Evolutionary conservation across 345 rosid species (phyloP), one percentile per base, ranked within the genome.

Genomic region (Fremontodendron californicum): DNA sequence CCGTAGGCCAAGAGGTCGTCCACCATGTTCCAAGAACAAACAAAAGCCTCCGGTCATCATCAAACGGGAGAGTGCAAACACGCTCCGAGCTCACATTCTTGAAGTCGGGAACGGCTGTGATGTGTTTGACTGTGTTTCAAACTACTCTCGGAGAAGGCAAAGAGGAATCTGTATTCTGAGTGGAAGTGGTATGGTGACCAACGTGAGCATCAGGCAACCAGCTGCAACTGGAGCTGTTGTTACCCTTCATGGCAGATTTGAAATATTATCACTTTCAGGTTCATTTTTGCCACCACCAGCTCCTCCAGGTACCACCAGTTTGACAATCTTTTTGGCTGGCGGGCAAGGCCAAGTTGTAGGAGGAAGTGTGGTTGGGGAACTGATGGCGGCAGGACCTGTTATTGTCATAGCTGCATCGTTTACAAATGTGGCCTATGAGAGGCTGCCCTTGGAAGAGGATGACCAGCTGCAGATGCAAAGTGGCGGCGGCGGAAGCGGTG

Each of bases 311-410:
- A 97, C 98, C 11, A 94, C 98, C 0, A 93, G 98, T 77, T 73
- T 94, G 74, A 90, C 98, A 0, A 88, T 93, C 35, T 93, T 88
- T 77, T 80, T 94, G 9, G 92, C 95, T 12, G 98, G 98, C 4
- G 92, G 94, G 23, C 98, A 93, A 75, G 98, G 98, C 1, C 97
- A 94, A 75, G 97, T 94, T 18, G 91, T 94, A 10, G 98, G 98
- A 0, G 98, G 98, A 21, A 94, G 86, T 81, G 98, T 93, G 5
- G 97, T 93, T 0, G 98, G 98, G 23, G 98, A 94, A 87, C 74
- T 94, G 79, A 91, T 80, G 12, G 95, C 98, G 18, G 93, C 98
- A 0, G 98, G 98, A 2, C 98, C 98, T 3, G 98, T 94, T 68
- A 93, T 94, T 64, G 89, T 94, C 60, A 93, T 94, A 75, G 97